Conservation (phyloP, 345 rosid species). For the Lumnitzera racemosa region DNA sequence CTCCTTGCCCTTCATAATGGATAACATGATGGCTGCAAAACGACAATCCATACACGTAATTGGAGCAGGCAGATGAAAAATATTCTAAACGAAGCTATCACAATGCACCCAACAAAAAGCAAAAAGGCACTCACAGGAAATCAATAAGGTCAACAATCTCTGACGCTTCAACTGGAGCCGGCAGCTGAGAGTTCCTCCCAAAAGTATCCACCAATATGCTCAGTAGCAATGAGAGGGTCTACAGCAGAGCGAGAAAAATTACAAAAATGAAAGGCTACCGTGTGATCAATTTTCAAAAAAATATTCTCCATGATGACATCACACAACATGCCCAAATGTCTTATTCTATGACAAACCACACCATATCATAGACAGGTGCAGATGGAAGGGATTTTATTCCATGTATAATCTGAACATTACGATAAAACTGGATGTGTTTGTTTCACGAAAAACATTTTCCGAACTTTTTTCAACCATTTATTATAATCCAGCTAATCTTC, state of each 20-base stretch:
- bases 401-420: no score
- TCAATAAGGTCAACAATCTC: conserved; percentile 80
- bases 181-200: conserved; percentile 56
- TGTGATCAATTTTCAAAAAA: background rate
- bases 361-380: background rate
- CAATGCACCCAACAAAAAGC: background rate
- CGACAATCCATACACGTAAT: background rate
- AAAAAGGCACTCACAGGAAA: conserved; percentile 55
- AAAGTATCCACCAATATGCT: conserved; percentile 70
- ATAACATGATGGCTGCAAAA: conserved; percentile 69
- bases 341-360: no score
- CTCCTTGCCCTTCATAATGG: conserved; percentile 95
- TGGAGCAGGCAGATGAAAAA: no score
- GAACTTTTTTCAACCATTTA: no score
- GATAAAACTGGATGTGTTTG: no score
- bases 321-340: no score
- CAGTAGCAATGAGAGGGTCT: conserved; percentile 65
- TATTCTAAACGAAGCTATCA: no score
- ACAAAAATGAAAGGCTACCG: background rate
- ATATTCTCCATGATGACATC: no score
- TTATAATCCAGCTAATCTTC: no score
- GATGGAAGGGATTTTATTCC: background rate
- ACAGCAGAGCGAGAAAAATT: conserved; percentile 12
- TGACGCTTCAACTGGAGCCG: conserved; percentile 62
- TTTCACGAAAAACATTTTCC: no score